Evolutionary conservation across 495 filamentous ascomycete genomes (phyloP).

Genomic region (Aeminium ludgeri): DNA sequence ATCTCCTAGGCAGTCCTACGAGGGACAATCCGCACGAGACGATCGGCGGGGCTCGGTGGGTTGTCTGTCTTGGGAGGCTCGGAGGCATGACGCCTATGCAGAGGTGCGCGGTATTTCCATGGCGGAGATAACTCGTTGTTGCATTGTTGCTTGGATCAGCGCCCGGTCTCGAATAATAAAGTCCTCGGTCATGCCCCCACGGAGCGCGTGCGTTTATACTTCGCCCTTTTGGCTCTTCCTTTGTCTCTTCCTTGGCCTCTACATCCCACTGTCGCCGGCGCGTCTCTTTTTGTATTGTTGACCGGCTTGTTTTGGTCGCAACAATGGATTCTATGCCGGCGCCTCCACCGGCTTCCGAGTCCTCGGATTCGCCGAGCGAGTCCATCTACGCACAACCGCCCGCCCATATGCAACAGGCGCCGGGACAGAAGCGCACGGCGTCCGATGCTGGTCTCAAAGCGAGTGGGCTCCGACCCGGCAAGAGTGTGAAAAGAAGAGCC

Average conservation of each 20-base stretch:
- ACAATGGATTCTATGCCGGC: constrained; percentile 1
- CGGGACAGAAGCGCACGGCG: constrained; percentile 25
- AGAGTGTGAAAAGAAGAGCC: constrained; percentile 58
- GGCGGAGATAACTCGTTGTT: constrained; percentile 8
- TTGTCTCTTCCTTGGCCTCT: no score
- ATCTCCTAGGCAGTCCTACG: no score
- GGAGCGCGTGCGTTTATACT: no score
- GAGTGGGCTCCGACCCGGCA: constrained; percentile 28
- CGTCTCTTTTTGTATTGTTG: neutral
- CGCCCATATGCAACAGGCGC: constrained; percentile 2
- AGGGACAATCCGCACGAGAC: no score
- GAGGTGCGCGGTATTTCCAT: constrained; percentile 1
- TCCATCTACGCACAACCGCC: neutral
- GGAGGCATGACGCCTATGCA: no score
- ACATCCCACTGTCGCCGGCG: no score
- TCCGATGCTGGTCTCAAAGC: constrained; percentile 24
- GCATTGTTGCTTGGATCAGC: no score
- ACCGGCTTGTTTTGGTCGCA: neutral
- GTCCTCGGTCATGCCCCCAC: no score
- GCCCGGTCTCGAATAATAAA: no score
- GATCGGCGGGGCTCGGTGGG: no score
- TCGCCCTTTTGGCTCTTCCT: no score
- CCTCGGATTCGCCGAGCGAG: constrained; percentile 3
- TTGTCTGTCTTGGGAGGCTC: no score
- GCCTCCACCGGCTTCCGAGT: constrained; percentile 6